Evolutionary conservation across 2,329 filamentous ascomycete genomes (phyloP).

Genomic region (Diaporthe helianthi): DNA sequence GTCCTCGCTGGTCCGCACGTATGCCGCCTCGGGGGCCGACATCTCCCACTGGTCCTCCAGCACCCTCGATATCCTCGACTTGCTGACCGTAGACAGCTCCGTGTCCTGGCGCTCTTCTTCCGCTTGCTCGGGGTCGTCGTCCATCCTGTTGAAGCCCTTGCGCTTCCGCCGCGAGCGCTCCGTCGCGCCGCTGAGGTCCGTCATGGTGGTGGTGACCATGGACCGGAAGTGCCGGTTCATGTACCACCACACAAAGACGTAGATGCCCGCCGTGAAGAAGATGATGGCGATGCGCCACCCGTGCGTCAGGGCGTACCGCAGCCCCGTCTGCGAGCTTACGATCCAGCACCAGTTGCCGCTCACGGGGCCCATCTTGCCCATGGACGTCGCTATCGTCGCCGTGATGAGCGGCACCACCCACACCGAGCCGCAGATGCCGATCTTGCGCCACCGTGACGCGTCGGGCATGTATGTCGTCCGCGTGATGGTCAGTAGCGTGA

Average conservation of each 20-base stretch:
- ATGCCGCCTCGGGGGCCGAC: slow-evolving; percentile 28
- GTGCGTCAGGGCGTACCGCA: slow-evolving; percentile 54
- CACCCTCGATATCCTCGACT: slow-evolving; percentile 26
- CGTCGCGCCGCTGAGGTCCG: slow-evolving; percentile 9
- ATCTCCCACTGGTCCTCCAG: slow-evolving; percentile 23
- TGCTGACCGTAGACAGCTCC: slow-evolving; percentile 22
- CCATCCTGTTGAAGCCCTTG: slow-evolving; percentile 26
- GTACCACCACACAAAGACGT: slow-evolving; percentile 50
- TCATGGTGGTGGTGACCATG: slow-evolving; percentile 24
- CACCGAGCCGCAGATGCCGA: slow-evolving; percentile 46
- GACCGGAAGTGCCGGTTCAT: slow-evolving; percentile 39
- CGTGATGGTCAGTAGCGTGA: slow-evolving; percentile 37
- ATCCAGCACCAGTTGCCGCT: slow-evolving; percentile 57
- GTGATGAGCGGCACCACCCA: slow-evolving; percentile 51
- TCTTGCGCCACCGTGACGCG: slow-evolving; percentile 40
- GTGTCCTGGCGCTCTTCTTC: background rate
- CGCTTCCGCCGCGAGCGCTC: slow-evolving; percentile 2
- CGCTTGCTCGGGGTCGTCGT: background rate
- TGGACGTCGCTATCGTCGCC: slow-evolving; percentile 42
- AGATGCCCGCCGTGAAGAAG: slow-evolving; percentile 48
- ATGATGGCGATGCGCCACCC: slow-evolving; percentile 55
- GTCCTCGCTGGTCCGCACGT: slow-evolving; percentile 11
- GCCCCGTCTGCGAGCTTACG: slow-evolving; percentile 42
- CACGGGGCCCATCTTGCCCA: slow-evolving; percentile 45
- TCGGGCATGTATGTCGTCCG: slow-evolving; percentile 45